Base-by-base conservation (phyloP, 1,139 yeast species). In the Casaregolazyma lundiana region DNA sequence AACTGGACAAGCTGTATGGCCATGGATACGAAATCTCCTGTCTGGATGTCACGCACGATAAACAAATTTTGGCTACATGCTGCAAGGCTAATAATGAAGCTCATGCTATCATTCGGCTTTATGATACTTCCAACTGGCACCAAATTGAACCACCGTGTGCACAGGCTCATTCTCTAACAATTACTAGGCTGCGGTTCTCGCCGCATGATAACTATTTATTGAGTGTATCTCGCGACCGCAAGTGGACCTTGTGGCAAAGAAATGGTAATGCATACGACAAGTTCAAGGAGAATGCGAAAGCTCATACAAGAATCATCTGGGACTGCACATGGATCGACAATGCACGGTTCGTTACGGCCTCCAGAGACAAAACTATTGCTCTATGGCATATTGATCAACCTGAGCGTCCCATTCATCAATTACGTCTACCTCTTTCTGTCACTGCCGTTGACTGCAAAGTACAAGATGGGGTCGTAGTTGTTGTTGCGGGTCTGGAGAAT, bases 11-110 rank as follows among this genome's bases (percentile, higher is more conserved):
- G 63, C 68, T 94, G 43, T 94, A 92, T 60, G 98, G 98, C 0
- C 99, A 94, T 64, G 99, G 99, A 11, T 94, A 89, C 66, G 99
- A 94, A 64, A 81, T 90, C 41, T 79, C 89, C 0, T 76, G 95
- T 39, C 75, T 90, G 44, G 95, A 87, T 45, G 76, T 81, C 0
- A 77, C 87, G 3, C 81, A 83, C 11, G 80, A 77, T 57, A 77
- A 80, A n/a, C 64, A 67, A 34, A 65, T 84, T 26, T 75, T 90
- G 42, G 96, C 96, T 1, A 81, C 95, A 7, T 87, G 97, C n/a
- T 92, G 97, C 69, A 78, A 82, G 52, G 90, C 97, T 7, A 92
- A 92, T 63, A 78, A 81, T 6, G 76, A 79, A 29, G 80, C 80
- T 53, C 97, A 92, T 66, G 96, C 97, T 0, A 95, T 83, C 13